phyloP scores from a whole-genome alignment of 352 stramenopile species.

The Globisporangium mamillatum region DNA sequence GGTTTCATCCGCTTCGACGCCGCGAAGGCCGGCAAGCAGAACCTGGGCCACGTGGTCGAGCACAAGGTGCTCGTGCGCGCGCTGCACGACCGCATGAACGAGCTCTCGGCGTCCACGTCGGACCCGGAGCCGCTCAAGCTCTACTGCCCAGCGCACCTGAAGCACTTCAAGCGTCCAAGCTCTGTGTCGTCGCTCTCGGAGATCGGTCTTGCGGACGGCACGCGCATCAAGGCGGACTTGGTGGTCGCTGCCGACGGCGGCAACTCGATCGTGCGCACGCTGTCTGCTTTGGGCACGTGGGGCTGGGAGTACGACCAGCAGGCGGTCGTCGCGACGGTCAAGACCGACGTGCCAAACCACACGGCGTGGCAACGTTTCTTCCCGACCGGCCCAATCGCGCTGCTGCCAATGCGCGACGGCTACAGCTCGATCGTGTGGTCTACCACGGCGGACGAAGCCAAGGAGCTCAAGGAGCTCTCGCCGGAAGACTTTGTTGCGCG shows the following conservation, averaged over 20 bases:
- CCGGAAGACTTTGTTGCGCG: slow-evolving; percentile 74
- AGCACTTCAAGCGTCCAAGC: slow-evolving; percentile 70
- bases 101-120: slow-evolving; percentile 39
- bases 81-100: slow-evolving; percentile 83
- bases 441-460: slow-evolving; percentile 73
- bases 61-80: slow-evolving; percentile 85
- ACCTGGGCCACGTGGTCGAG: slow-evolving; percentile 85
- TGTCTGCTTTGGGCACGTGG: slow-evolving; percentile 86
- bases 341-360: slow-evolving; percentile 71
- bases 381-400: slow-evolving; percentile 80
- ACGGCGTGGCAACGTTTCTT: slow-evolving; percentile 92
- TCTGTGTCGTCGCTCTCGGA: slow-evolving; percentile 46
- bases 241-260: slow-evolving; percentile 88
- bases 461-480: slow-evolving; percentile 71
- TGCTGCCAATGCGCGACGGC: slow-evolving; percentile 89
- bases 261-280: slow-evolving; percentile 85
- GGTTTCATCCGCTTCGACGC: slow-evolving; percentile 88
- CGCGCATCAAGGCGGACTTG: slow-evolving; percentile 68
- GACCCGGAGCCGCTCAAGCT: slow-evolving; percentile 66
- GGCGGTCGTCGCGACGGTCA: slow-evolving; percentile 89
- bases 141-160: slow-evolving; percentile 77
- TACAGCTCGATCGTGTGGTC: slow-evolving; percentile 92
- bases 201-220: slow-evolving; percentile 66
- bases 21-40: slow-evolving; percentile 47
- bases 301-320: slow-evolving; percentile 93